Percentiles rank a stretch among this genome's conserved stretches.
phyloP scores from a whole-genome alignment of 1,284 basidiomycete genomes.

The Erythrobasidium hasegawianum region DNA sequence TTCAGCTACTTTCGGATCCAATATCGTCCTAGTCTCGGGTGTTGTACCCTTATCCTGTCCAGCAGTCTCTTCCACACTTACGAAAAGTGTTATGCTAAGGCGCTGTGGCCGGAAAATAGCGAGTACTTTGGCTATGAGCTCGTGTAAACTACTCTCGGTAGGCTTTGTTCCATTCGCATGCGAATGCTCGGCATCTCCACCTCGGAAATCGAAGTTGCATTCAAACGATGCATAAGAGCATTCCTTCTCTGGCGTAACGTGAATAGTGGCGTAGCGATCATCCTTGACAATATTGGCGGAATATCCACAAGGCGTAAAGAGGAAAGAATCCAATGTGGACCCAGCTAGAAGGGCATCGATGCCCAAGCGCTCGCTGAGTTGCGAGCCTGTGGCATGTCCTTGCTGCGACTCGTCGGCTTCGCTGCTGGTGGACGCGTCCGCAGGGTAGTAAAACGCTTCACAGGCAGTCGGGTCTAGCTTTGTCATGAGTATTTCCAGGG shows the following conservation, averaged over 20 bases:
- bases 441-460: constrained; percentile 69
- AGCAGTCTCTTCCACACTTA: constrained; percentile 59
- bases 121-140: constrained; percentile 78
- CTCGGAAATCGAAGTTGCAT: constrained; percentile 81
- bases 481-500: constrained; percentile 98
- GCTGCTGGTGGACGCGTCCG: constrained; percentile 40
- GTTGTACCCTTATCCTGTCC: constrained; percentile 56
- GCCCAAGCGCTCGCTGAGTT: constrained; percentile 70
- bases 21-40: constrained; percentile 42
- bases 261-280: constrained; percentile 96
- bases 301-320: constrained; percentile 94
- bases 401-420: constrained; percentile 43
- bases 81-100: constrained; percentile 85
- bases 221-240: constrained; percentile 99
- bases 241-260: constrained; percentile 95
- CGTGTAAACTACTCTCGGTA: constrained; percentile 24
- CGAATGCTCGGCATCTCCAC: constrained; percentile 16
- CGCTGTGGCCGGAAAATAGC: constrained; percentile 86
- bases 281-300: constrained; percentile 84
- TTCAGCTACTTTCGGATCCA: constrained; percentile 45
- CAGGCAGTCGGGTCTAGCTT: constrained; percentile 74
- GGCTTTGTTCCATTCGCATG: constrained; percentile 7
- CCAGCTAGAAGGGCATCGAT: constrained; percentile 78
- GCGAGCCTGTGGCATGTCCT: constrained; percentile 62
- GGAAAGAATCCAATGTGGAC: constrained; percentile 85